These are phyloP conservation scores for Stentor coeruleus DNA, from an alignment of 73 alveolate species.

Conservation along the genomic window DNA sequence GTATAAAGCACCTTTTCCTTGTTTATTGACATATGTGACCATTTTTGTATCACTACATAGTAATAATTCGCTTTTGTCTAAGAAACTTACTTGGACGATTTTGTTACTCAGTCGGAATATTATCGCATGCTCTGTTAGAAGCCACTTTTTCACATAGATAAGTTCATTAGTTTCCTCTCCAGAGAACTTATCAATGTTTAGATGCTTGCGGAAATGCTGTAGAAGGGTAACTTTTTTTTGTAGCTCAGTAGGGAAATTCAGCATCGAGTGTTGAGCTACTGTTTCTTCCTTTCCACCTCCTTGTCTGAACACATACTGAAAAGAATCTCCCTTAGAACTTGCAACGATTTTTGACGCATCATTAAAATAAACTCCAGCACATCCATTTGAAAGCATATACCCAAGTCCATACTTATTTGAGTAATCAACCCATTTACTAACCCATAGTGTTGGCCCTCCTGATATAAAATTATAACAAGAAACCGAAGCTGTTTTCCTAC, in stretches of 20 bases:
- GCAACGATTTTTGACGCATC: conserved; percentile 49
- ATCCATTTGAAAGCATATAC: conserved; percentile 35
- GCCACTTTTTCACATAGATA: conserved; percentile 93
- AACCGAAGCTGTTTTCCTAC: not conserved
- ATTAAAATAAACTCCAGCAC: conserved; percentile 50
- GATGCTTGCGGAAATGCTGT: conserved; percentile 46
- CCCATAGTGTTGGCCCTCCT: conserved; percentile 55
- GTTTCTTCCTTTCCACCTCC: conserved; percentile 54
- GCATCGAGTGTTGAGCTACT: conserved; percentile 30
- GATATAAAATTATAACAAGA: not conserved
- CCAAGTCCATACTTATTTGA: conserved; percentile 62
- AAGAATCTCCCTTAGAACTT: conserved; percentile 20
- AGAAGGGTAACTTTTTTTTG: conserved; percentile 50
- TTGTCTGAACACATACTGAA: conserved; percentile 45
- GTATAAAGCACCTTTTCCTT: conserved; percentile 84
- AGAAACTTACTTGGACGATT: conserved; percentile 93
- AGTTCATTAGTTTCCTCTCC: conserved; percentile 32
- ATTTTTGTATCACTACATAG: conserved; percentile 87
- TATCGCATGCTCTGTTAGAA: conserved; percentile 94
- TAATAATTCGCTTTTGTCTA: conserved; percentile 92
- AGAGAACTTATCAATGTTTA: conserved; percentile 2
- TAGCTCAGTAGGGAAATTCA: conserved; percentile 45
- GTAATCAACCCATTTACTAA: conserved; percentile 55
- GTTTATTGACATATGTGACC: conserved; percentile 91
- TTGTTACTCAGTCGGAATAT: conserved; percentile 95